These are phyloP conservation scores for Rhytidhysteron rufulum DNA, from an alignment of 2,329 filamentous ascomycete genomes.

Conservation along the genomic window DNA sequence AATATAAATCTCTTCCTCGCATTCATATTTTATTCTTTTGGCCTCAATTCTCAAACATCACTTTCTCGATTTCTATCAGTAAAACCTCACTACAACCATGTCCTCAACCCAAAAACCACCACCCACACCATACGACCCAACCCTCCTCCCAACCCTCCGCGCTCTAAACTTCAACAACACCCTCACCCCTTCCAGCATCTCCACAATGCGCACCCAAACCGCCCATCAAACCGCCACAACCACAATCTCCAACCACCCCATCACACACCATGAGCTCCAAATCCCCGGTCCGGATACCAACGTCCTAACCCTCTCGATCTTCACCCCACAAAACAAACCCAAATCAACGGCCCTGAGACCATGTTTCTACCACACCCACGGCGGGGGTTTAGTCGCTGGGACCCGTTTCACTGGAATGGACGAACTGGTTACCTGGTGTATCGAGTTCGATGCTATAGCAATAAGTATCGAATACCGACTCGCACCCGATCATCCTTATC, in stretches of 20 bases:
- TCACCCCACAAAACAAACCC: neutral
- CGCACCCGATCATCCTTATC: conserved; percentile 40
- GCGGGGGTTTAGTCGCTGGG: conserved; percentile 39
- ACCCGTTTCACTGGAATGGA: conserved; percentile 20
- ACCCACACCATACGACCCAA: neutral
- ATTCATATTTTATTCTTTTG: no score
- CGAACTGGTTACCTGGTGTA: conserved; percentile 21
- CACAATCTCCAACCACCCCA: neutral
- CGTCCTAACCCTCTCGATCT: conserved; percentile 2
- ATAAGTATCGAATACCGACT: conserved; percentile 42
- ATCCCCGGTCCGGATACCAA: conserved; percentile 6
- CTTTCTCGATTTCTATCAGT: no score
- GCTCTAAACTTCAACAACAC: neutral
- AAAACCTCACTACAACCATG: no score
- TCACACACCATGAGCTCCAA: neutral
- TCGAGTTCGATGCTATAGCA: conserved; percentile 27
- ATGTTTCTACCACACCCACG: conserved; percentile 32
- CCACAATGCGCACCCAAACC: neutral
- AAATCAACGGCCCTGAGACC: neutral
- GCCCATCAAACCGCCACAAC: neutral
- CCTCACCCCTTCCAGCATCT: neutral
- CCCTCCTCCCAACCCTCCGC: neutral
- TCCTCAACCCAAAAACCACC: no score
- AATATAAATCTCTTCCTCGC: no score
- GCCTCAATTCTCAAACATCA: no score